A percentile compares a stretch with the other conserved stretches of the same genome.
Conservation (phyloP, 2,329 filamentous ascomycete genomes). For the Raffaelea deltoideospora region DNA sequence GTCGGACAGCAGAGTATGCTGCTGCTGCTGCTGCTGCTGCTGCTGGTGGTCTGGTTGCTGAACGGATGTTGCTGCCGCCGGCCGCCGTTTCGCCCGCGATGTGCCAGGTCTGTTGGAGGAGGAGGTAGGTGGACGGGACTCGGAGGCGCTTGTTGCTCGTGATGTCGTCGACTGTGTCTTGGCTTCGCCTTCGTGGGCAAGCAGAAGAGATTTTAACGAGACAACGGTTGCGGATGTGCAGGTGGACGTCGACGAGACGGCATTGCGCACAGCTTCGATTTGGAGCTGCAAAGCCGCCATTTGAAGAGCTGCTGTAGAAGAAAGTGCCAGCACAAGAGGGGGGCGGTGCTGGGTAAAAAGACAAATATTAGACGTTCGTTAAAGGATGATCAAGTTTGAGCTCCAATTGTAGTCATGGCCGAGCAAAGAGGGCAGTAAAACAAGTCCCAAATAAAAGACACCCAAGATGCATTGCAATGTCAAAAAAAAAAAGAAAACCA, state of each 20-base stretch:
- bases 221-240: constrained; percentile 30
- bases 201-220: constrained; percentile 29
- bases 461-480: no score
- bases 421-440: no score
- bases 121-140: no score
- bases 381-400: not conserved
- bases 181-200: constrained; percentile 17
- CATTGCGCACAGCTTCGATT: constrained; percentile 30
- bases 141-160: no score
- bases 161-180: constrained; percentile 13
- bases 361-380: constrained; percentile 12
- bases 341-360: no score
- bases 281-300: constrained; percentile 25
- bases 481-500: constrained; percentile 1
- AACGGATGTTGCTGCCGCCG: not conserved
- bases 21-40: constrained; percentile 5
- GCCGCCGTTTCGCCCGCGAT: constrained; percentile 13
- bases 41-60: constrained; percentile 1
- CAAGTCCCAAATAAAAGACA: constrained; percentile 1
- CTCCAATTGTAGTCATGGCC: no score
- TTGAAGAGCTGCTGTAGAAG: not conserved
- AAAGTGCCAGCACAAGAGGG: constrained; percentile 1
- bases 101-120: constrained; percentile 8
- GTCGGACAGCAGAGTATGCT: constrained; percentile 22
- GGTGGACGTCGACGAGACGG: constrained; percentile 28